A percentile compares a stretch with the other conserved stretches of the same genome.
phyloP scores from a whole-genome alignment of 768 basidiomycete species.

The Suillus tomentosus region DNA sequence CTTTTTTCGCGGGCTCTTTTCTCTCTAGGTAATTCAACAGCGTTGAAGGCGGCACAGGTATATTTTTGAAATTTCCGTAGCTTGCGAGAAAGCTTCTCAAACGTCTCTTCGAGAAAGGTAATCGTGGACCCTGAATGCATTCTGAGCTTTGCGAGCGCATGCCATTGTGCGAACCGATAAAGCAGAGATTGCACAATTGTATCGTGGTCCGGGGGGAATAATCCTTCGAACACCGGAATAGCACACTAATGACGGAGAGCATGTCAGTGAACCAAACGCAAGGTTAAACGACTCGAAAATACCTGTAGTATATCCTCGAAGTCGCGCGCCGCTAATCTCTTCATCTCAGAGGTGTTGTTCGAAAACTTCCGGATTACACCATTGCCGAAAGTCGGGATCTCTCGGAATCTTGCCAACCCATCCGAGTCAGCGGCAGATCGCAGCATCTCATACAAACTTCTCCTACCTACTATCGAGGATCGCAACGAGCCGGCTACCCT shows the following conservation, averaged over 20 bases:
- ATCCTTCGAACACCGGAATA: conserved; percentile 35
- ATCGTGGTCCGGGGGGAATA: conserved; percentile 17
- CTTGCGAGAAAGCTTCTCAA: background rate
- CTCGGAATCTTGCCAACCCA: conserved; percentile 26
- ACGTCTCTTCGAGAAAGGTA: background rate
- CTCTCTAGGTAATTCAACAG: background rate
- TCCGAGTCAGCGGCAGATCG: background rate
- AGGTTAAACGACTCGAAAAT: background rate
- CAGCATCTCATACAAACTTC: no score
- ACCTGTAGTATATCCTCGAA: conserved; percentile 39
- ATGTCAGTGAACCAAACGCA: background rate
- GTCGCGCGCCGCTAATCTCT: conserved; percentile 36
- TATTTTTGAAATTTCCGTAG: background rate
- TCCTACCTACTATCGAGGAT: background rate
- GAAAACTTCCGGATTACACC: conserved; percentile 31
- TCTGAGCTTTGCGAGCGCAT: conserved; percentile 31
- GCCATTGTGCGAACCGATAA: conserved; percentile 16
- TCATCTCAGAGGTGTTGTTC: conserved; percentile 35
- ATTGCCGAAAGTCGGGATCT: conserved; percentile 32
- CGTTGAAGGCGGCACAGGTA: background rate
- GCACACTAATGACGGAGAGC: conserved; percentile 20
- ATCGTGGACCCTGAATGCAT: conserved; percentile 27
- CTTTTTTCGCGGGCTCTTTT: background rate
- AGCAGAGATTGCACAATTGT: conserved; percentile 12
- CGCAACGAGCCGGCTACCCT: background rate